phyloP scores from a whole-genome alignment of 139 green algal genomes.

The Coelastrella sp. region DNA sequence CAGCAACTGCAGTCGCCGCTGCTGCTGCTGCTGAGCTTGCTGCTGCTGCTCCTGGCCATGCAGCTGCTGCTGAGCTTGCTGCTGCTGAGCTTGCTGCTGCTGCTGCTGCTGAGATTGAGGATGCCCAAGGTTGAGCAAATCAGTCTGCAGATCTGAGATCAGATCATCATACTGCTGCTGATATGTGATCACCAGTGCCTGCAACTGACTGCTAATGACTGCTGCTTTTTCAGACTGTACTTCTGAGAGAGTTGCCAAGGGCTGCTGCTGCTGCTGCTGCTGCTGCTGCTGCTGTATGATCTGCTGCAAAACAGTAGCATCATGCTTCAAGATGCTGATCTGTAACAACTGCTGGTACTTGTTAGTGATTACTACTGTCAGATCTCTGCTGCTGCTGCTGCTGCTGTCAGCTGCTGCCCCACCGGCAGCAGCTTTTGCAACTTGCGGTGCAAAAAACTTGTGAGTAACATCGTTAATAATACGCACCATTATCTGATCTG shows the following conservation, averaged over 20 bases:
- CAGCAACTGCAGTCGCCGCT: neutral
- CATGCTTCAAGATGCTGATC: neutral
- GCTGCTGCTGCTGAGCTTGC: neutral
- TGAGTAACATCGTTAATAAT: neutral
- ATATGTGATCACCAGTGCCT: neutral
- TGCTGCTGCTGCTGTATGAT: neutral
- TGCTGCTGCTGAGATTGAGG: neutral
- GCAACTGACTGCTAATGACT: neutral
- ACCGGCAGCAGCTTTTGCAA: neutral
- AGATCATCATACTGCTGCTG: neutral
- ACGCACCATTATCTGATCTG: neutral
- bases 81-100: no score
- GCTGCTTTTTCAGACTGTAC: neutral
- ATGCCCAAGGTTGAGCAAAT: neutral
- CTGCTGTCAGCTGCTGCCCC: neutral
- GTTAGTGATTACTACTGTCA: neutral
- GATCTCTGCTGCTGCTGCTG: neutral
- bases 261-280: no score
- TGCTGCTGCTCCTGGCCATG: slow-evolving; percentile 1
- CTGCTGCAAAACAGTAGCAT: neutral
- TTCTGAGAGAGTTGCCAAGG: neutral
- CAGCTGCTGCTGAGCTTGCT: neutral
- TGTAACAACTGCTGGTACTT: neutral
- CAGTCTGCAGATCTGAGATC: neutral
- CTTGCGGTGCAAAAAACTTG: neutral